Evolutionary conservation across 2,329 filamentous ascomycete genomes (phyloP).

Genomic region (Aureobasidium sp.): DNA sequence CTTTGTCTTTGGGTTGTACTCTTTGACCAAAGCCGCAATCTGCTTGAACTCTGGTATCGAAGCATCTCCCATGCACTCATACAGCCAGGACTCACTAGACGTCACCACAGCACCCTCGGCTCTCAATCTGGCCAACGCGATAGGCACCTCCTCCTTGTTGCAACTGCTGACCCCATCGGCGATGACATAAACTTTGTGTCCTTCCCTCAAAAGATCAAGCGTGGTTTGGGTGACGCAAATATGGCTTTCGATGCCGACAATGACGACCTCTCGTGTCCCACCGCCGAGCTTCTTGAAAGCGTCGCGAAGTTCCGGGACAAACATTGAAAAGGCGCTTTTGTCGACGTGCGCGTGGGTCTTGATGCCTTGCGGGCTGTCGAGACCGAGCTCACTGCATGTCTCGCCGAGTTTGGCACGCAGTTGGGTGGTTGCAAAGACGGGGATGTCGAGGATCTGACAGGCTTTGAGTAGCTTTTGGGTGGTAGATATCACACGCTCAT

Average conservation of each 20-base stretch:
- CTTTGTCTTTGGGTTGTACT: slow-evolving; percentile 63
- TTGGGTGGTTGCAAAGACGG: slow-evolving; percentile 82
- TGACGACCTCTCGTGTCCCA: slow-evolving; percentile 51
- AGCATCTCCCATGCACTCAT: slow-evolving; percentile 83
- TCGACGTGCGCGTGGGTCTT: slow-evolving; percentile 57
- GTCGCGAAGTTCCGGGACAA: slow-evolving; percentile 58
- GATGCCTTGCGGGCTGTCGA: slow-evolving; percentile 44
- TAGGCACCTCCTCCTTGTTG: slow-evolving; percentile 70
- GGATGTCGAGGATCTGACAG: slow-evolving; percentile 55
- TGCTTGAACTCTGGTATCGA: slow-evolving; percentile 62
- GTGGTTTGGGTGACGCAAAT: slow-evolving; percentile 93
- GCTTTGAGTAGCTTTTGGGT: slow-evolving; percentile 48
- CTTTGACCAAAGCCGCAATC: slow-evolving; percentile 72
- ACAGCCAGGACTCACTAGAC: slow-evolving; percentile 82
- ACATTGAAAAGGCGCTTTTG: slow-evolving; percentile 90
- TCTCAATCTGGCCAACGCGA: slow-evolving; percentile 71
- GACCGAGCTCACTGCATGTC: slow-evolving; percentile 65
- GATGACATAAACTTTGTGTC: slow-evolving; percentile 77
- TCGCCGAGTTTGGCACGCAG: slow-evolving; percentile 69
- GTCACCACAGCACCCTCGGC: slow-evolving; percentile 72
- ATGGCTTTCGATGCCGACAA: slow-evolving; percentile 88
- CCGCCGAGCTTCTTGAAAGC: slow-evolving; percentile 34
- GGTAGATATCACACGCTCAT: slow-evolving; percentile 60
- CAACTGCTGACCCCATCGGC: slow-evolving; percentile 86
- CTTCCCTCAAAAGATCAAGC: slow-evolving; percentile 66